Conservation (phyloP, 2,329 filamentous ascomycete genomes). For the Cephalotrichum gorgonifer region DNA sequence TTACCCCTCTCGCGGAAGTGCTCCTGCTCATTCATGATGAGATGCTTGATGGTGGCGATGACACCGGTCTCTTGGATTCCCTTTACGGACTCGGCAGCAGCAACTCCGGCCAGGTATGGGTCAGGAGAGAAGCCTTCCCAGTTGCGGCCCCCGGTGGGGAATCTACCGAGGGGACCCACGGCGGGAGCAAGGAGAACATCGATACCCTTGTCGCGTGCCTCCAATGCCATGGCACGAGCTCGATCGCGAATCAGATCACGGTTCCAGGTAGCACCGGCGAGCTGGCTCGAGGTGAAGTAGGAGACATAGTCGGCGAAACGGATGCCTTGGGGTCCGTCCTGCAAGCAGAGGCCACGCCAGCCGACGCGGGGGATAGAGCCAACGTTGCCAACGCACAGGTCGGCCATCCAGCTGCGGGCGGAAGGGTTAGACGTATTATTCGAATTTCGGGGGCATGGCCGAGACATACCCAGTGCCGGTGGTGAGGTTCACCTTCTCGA, state of each 20-base stretch:
- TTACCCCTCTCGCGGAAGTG: slow-evolving; percentile 58
- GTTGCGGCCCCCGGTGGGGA: slow-evolving; percentile 38
- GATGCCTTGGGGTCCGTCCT: slow-evolving; percentile 75
- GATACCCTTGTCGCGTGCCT: slow-evolving; percentile 66
- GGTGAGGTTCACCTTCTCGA: slow-evolving; percentile 91
- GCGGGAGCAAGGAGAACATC: slow-evolving; percentile 55
- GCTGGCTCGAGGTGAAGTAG: slow-evolving; percentile 69
- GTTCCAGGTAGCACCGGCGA: slow-evolving; percentile 76
- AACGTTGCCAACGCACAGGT: slow-evolving; percentile 67
- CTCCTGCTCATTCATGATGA: slow-evolving; percentile 63
- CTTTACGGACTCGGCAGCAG: slow-evolving; percentile 60
- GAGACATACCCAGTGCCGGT: slow-evolving; percentile 68
- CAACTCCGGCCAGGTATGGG: slow-evolving; percentile 62
- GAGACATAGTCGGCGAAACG: slow-evolving; percentile 70
- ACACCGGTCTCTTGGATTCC: slow-evolving; percentile 77
- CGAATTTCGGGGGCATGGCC: not conserved
- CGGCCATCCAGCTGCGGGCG: slow-evolving; percentile 50
- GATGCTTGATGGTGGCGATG: slow-evolving; percentile 76
- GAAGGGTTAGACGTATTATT: not conserved
- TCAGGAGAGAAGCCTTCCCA: slow-evolving; percentile 64
- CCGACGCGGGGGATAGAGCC: slow-evolving; percentile 61
- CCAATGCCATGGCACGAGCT: slow-evolving; percentile 39
- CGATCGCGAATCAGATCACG: slow-evolving; percentile 50
- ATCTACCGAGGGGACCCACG: slow-evolving; percentile 34
- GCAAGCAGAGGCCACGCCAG: slow-evolving; percentile 67